Evolutionary conservation across 805 yeast genomes (phyloP).

Genomic region (Millerozyma miso): DNA sequence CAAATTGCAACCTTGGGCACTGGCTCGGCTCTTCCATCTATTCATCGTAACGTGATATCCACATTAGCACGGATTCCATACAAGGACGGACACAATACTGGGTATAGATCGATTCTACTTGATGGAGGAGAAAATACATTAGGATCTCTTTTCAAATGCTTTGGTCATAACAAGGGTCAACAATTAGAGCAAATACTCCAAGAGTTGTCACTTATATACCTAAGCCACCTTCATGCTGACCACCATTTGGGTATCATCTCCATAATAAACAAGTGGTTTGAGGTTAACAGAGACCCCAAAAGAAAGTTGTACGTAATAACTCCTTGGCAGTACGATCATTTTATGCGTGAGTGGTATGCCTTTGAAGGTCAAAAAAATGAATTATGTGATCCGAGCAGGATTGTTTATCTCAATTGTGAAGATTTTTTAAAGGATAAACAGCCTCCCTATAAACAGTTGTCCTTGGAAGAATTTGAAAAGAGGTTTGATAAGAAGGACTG

Average conservation of each 20-base stretch:
- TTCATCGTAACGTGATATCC: constrained; percentile 79
- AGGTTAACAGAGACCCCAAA: constrained; percentile 25
- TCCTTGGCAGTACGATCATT: constrained; percentile 71
- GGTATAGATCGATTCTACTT: constrained; percentile 50
- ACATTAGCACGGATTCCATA: constrained; percentile 71
- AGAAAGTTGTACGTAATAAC: constrained; percentile 53
- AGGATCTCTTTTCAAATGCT: constrained; percentile 64
- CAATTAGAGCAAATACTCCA: constrained; percentile 40
- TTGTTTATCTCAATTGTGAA: constrained; percentile 59
- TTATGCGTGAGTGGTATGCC: constrained; percentile 63
- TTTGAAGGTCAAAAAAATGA: constrained; percentile 34
- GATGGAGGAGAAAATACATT: constrained; percentile 97
- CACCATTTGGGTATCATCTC: constrained; percentile 86
- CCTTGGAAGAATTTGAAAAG: constrained; percentile 29
- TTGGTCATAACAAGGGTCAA: constrained; percentile 42
- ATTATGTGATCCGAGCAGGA: constrained; percentile 32
- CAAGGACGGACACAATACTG: constrained; percentile 13
- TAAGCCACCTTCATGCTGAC: constrained; percentile 95
- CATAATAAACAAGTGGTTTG: constrained; percentile 66
- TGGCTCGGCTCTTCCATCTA: constrained; percentile 87
- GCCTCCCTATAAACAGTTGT: constrained; percentile 26
- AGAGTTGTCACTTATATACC: constrained; percentile 62
- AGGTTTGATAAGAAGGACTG: constrained; percentile 21
- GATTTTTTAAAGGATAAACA: constrained; percentile 39
- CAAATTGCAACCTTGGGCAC: constrained; percentile 83